These are phyloP conservation scores for Orychophragmus violaceus DNA, from an alignment of 345 rosid species.

Conservation along the genomic window DNA sequence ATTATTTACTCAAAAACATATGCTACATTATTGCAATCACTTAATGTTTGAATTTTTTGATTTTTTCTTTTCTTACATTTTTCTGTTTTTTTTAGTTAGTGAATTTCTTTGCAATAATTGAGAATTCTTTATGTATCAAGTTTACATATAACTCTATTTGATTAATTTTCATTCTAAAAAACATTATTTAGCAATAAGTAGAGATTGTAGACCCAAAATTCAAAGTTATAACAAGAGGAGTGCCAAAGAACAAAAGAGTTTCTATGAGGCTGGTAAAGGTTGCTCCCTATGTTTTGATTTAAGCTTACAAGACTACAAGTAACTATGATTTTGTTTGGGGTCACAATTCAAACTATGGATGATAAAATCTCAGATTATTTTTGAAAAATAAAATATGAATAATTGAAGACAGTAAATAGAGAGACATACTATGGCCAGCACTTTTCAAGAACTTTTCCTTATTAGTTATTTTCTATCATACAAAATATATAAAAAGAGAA, in stretches of 20 bases:
- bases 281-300: neutral
- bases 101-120: neutral
- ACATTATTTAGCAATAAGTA: neutral
- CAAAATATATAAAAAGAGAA: conserved; percentile 1
- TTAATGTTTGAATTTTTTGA: neutral
- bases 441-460: conserved; percentile 11
- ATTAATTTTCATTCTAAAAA: neutral
- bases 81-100: neutral
- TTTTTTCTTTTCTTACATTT: neutral
- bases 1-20: neutral
- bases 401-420: conserved; percentile 25
- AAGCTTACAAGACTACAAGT: neutral
- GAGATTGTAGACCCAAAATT: neutral
- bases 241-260: neutral
- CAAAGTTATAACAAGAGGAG: too few relatives aligned
- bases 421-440: conserved; percentile 27
- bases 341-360: conserved; percentile 6
- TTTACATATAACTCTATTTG: neutral
- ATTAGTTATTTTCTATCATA: neutral
- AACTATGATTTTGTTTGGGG: neutral
- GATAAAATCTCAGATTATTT: neutral
- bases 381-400: conserved; percentile 1
- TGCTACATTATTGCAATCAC: conserved; percentile 25
- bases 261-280: neutral
- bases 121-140: neutral